A percentile compares a stretch with the other conserved stretches of the same genome.
These are phyloP conservation scores for Calonectria ilicicola DNA, from an alignment of 2,329 filamentous ascomycete genomes.

Conservation along the genomic window DNA sequence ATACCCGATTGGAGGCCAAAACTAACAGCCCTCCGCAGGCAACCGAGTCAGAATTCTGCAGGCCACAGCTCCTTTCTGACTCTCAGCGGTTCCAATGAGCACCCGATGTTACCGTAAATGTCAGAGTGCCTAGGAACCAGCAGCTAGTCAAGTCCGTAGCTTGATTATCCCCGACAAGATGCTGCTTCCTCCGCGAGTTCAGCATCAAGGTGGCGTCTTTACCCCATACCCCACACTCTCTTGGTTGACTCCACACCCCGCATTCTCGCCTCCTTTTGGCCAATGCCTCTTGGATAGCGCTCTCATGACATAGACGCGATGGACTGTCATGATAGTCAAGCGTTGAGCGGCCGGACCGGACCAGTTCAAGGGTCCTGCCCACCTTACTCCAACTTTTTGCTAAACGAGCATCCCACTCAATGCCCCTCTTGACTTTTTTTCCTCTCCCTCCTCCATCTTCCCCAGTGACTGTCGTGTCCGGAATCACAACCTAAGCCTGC, in stretches of 20 bases:
- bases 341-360: neutral
- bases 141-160: neutral
- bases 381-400: slow-evolving; percentile 26
- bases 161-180: neutral
- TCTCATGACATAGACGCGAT: neutral
- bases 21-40: neutral
- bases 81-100: neutral
- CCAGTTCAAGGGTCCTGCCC: neutral
- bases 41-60: slow-evolving; percentile 21
- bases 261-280: slow-evolving; percentile 26
- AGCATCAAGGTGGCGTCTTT: neutral
- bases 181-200: neutral
- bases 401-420: slow-evolving; percentile 12
- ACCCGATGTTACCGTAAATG: neutral
- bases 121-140: neutral
- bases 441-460: slow-evolving; percentile 6
- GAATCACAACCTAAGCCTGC: neutral
- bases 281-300: neutral
- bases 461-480: neutral
- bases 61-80: slow-evolving; percentile 6
- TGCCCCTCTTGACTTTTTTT: slow-evolving; percentile 13
- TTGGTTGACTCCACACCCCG: slow-evolving; percentile 38
- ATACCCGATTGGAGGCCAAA: slow-evolving; percentile 12
- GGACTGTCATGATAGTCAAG: neutral
- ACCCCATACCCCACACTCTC: slow-evolving; percentile 31